Base-by-base conservation (phyloP, 192 early-diverging fungal species). In the Blastocladiella britannica region DNA sequence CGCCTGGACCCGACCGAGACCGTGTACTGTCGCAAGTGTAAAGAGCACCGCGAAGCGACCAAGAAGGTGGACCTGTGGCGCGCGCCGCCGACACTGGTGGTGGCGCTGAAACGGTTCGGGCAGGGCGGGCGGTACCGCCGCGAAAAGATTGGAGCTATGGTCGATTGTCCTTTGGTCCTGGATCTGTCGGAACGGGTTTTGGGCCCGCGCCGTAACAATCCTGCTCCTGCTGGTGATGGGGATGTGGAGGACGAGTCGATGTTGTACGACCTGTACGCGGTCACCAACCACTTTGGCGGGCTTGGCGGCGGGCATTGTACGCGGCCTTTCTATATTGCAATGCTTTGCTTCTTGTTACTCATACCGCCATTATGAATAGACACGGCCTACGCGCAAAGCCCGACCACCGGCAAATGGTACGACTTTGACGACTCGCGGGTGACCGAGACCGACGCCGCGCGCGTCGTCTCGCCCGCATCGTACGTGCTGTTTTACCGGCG, bases 351-450 rank as follows among this genome's bases (percentile, higher is more conserved):
- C 56, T 72, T 47, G 64, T 69, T 62, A 53, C 73, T 53, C 63
- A 66, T 12, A 62, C 54, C 15, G 67, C 71, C 56, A 53, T 68
- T 18, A 29, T 55, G 7, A 20, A 27, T 25, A 18, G 37, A 87
- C 52, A 82, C 82, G 51, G 82, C 84, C 23, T 72, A 77, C 63
- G 84, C 87, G 25, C 67, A 76, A 20, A 77, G 77, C 55, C 74
- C 75, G 9, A 62, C 73, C 31, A 65, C 76, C 1, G 70, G 65
- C 4, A 70, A 84, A 63, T 93, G 89, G 89, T 82, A 79, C 60
- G 72, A 82, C 55, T 91, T 91, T 75, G 87, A 93, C 67, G 87
- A 89, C 65, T 80, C 85, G 6, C 68, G 79, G n/a, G 78, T 83
- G 26, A 74, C 77, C 2, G 70, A 71, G 1, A 77, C 68, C 31